A percentile compares a stretch with the other conserved stretches of the same genome.
These are phyloP conservation scores for Penicillium sp. DNA, from an alignment of 2,329 filamentous ascomycete species.

Conservation along the genomic window DNA sequence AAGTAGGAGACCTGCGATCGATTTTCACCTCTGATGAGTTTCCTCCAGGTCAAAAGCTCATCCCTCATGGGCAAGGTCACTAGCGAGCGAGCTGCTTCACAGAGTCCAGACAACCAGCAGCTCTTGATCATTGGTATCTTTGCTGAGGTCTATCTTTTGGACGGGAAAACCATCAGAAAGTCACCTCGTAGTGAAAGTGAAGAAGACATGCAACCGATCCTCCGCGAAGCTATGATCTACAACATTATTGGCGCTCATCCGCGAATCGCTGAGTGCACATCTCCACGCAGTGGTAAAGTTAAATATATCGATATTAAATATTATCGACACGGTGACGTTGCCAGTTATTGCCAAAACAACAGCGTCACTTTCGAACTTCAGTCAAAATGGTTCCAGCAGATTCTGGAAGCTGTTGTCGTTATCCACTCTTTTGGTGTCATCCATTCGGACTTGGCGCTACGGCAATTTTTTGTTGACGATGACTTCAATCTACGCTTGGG, in stretches of 20 bases:
- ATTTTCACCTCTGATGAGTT: background rate
- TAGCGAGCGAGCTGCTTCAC: background rate
- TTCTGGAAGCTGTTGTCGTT: background rate
- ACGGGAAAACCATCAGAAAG: slow-evolving; percentile 12
- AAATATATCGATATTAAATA: slow-evolving; percentile 4
- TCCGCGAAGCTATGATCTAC: slow-evolving; percentile 6
- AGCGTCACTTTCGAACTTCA: background rate
- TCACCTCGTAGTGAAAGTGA: slow-evolving; percentile 8
- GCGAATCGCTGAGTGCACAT: slow-evolving; percentile 2
- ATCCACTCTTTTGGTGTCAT: background rate
- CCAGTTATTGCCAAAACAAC: background rate
- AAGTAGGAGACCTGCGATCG: background rate
- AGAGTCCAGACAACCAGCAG: background rate
- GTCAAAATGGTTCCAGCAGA: slow-evolving; percentile 4
- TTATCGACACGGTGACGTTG: slow-evolving; percentile 5
- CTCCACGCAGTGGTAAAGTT: background rate
- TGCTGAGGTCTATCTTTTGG: slow-evolving; percentile 8
- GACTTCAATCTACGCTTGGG: slow-evolving; percentile 4
- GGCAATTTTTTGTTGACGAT: slow-evolving; percentile 6
- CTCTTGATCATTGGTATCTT: slow-evolving; percentile 8
- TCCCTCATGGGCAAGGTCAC: background rate
- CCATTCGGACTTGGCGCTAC: slow-evolving; percentile 2
- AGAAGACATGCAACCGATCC: slow-evolving; percentile 9
- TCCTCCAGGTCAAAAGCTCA: background rate
- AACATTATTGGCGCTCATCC: background rate